Evolutionary conservation across 1,139 yeast species (phyloP).

Genomic region (Ashbya aceris): DNA sequence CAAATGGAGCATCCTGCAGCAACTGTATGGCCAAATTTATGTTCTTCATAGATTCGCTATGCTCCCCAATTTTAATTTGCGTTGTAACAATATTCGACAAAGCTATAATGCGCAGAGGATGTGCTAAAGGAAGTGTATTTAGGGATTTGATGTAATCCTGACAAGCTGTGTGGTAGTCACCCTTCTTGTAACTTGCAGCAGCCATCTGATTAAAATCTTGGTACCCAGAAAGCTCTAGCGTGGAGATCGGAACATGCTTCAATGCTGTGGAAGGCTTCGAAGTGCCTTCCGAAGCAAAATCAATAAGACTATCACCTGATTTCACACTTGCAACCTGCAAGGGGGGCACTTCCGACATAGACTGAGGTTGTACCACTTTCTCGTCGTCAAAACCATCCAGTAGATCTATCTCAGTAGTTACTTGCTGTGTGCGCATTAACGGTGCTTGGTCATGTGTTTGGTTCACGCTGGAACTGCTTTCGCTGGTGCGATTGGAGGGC

Average conservation of each 20-base stretch:
- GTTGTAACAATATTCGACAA: slow-evolving; percentile 72
- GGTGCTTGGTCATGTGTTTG: too few relatives aligned
- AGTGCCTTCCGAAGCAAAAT: too few relatives aligned
- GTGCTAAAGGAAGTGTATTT: slow-evolving; percentile 51
- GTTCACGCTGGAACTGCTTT: too few relatives aligned
- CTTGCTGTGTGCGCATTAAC: too few relatives aligned
- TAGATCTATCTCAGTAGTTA: too few relatives aligned
- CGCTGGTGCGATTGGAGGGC: too few relatives aligned
- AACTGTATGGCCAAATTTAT: slow-evolving; percentile 50
- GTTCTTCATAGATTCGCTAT: slow-evolving; percentile 48
- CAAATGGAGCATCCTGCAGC: slow-evolving; percentile 37
- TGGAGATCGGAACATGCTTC: slow-evolving; percentile 11
- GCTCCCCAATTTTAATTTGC: slow-evolving; percentile 62
- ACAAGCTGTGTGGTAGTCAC: slow-evolving; percentile 71
- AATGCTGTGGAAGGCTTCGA: too few relatives aligned
- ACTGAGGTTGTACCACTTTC: too few relatives aligned
- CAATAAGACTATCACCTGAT: too few relatives aligned
- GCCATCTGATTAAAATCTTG: slow-evolving; percentile 54
- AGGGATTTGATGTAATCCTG: slow-evolving; percentile 54
- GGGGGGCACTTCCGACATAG: too few relatives aligned
- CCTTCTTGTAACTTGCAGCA: slow-evolving; percentile 54
- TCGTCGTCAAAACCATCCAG: too few relatives aligned
- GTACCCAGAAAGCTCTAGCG: slow-evolving; percentile 27
- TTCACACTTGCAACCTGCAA: too few relatives aligned
- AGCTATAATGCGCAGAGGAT: slow-evolving; percentile 59